Percentiles rank a stretch among this genome's conserved stretches.
phyloP scores from a whole-genome alignment of 306 rosid species.

The Abrus pulchellus region DNA sequence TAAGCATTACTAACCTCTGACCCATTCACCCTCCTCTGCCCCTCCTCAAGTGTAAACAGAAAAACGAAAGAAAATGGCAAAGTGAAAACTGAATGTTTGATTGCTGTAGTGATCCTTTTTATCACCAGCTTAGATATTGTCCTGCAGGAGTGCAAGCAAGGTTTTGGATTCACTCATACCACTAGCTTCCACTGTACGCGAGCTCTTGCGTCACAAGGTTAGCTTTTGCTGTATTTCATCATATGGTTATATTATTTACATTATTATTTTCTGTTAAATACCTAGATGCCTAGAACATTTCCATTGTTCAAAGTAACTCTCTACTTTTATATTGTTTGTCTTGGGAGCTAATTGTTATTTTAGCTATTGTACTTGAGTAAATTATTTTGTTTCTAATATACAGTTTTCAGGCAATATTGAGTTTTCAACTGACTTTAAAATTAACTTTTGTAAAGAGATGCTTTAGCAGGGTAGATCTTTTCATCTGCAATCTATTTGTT shows the following conservation, averaged over 20 bases:
- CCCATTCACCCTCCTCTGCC: constrained; percentile 19
- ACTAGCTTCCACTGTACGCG: constrained; percentile 66
- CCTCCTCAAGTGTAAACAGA: constrained; percentile 21
- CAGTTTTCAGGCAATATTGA: background rate
- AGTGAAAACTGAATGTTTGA: constrained; percentile 35
- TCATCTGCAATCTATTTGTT: constrained; percentile 7
- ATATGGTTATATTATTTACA: constrained; percentile 21
- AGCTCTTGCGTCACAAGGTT: constrained; percentile 84
- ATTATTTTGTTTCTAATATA: constrained; percentile 7
- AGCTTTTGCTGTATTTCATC: constrained; percentile 39
- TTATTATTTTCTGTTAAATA: constrained; percentile 10
- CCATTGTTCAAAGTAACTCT: constrained; percentile 16
- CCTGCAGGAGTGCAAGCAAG: constrained; percentile 78
- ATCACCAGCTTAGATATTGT: constrained; percentile 49
- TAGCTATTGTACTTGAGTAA: constrained; percentile 19
- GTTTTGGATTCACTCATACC: constrained; percentile 74
- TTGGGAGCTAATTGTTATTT: constrained; percentile 24
- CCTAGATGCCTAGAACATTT: constrained; percentile 9
- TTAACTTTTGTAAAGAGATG: background rate
- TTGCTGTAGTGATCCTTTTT: constrained; percentile 23
- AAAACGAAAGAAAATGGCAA: background rate
- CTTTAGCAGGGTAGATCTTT: constrained; percentile 5
- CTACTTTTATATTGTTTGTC: background rate
- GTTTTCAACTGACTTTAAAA: constrained; percentile 3
- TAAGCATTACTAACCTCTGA: constrained; percentile 50